Evolutionary conservation across 1,139 yeast species (phyloP).

Genomic region (Kurtzmaniella quercitrusa): DNA sequence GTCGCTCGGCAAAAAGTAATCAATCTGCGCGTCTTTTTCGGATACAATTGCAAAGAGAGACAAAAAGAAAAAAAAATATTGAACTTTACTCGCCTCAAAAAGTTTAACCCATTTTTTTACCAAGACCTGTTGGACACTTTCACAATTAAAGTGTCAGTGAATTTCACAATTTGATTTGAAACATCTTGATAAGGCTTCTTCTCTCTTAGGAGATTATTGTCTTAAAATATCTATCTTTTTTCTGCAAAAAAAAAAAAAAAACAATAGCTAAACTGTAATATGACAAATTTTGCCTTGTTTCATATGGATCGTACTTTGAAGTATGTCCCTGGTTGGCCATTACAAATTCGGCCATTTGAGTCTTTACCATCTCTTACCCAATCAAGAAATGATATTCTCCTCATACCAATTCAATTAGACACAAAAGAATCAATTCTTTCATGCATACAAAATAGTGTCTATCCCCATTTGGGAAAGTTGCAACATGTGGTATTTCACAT

Average conservation of each 20-base stretch:
- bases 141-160: neutral
- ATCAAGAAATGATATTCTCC: neutral
- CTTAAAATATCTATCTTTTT: no score
- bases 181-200: neutral
- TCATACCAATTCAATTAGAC: neutral
- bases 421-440: neutral
- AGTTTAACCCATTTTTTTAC: neutral
- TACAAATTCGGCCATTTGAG: neutral
- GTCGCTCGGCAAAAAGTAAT: no score
- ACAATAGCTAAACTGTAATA: no score
- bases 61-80: neutral
- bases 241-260: no score
- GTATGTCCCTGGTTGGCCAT: neutral
- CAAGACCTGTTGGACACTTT: neutral
- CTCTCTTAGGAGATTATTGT: no score
- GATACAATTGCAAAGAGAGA: no score
- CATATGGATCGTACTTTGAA: neutral
- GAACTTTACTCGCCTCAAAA: neutral
- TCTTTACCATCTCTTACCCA: neutral
- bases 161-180: neutral
- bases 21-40: neutral
- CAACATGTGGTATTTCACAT: neutral
- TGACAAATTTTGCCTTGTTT: neutral
- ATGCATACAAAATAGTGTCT: neutral
- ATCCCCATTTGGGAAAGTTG: neutral